Conservation (phyloP, 129 eudicot species). For the Daucus carota region DH1_v3.0 NC_030385.2:44197001-44197500, state of each 20-base stretch:
- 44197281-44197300: too few relatives aligned
- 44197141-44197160: conserved; percentile 23
- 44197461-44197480: neutral
- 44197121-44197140: conserved; percentile 37
- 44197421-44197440: neutral
- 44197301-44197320: too few relatives aligned
- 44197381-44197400: neutral
- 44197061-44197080: conserved; percentile 40
- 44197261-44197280: too few relatives aligned
- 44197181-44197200: conserved; percentile 51
- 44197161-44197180: conserved; percentile 19
- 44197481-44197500: neutral
- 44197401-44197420: too few relatives aligned
- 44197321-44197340: neutral
- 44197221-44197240: conserved; percentile 21
- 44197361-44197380: neutral
- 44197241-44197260: too few relatives aligned
- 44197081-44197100: conserved; percentile 32
- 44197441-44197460: neutral
- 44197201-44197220: conserved; percentile 26
- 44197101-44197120: conserved; percentile 45
- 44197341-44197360: neutral
- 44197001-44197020: conserved; percentile 36
- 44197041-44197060: conserved; percentile 71
- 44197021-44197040: conserved; percentile 36